These are phyloP conservation scores for Senna siamea DNA, from an alignment of 306 rosid species.

Conservation along the genomic window DNA sequence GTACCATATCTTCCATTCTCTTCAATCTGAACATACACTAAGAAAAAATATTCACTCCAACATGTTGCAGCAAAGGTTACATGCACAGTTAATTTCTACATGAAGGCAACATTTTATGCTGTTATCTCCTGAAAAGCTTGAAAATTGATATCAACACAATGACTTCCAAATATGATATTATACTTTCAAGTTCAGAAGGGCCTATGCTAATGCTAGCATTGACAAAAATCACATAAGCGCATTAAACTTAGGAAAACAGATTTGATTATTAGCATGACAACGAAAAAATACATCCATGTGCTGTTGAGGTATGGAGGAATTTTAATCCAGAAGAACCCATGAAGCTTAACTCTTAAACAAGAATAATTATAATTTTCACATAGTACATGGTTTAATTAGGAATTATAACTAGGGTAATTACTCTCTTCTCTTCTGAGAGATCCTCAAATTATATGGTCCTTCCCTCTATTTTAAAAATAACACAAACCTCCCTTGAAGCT, in stretches of 20 bases:
- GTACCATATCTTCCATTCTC: not conserved
- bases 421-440: no score
- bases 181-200: no score
- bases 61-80: not conserved
- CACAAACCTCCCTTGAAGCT: no score
- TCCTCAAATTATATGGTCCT: no score
- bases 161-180: not conserved
- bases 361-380: not conserved
- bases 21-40: not conserved
- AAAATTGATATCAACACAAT: not conserved
- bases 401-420: not conserved
- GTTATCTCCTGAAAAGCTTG: not conserved
- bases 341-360: not conserved
- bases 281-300: not conserved
- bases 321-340: not conserved
- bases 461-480: no score
- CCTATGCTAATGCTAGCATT: no score
- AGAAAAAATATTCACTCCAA: conserved; percentile 20
- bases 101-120: not conserved
- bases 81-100: conserved; percentile 16
- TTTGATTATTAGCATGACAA: not conserved
- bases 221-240: no score
- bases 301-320: not conserved
- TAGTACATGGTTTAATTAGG: not conserved
- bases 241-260: not conserved